Percentiles rank a stretch among this genome's conserved stretches.
Conservation (phyloP, 805 yeast genomes). For the Danielia reshetovae region DNA sequence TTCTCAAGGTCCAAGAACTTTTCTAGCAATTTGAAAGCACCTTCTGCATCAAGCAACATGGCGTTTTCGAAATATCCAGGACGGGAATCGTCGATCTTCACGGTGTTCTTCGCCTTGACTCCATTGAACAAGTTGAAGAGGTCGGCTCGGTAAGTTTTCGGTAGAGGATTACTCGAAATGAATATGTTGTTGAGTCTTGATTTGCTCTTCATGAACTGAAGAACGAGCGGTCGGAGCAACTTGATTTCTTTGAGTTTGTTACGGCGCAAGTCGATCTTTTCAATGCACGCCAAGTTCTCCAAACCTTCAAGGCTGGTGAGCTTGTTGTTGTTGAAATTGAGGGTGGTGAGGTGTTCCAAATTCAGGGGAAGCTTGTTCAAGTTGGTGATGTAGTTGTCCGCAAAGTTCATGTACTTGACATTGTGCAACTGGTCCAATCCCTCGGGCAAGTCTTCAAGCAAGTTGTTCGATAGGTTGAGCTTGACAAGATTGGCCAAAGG, state of each 20-base stretch:
- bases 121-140: conserved; percentile 56
- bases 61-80: conserved; percentile 63
- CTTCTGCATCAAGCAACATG: conserved; percentile 47
- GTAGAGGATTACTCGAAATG: conserved; percentile 39
- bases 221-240: conserved; percentile 32
- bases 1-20: conserved; percentile 24
- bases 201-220: conserved; percentile 27
- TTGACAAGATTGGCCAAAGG: conserved; percentile 40
- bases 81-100: conserved; percentile 55
- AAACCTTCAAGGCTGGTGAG: conserved; percentile 40
- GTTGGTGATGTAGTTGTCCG: conserved; percentile 38
- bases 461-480: conserved; percentile 55
- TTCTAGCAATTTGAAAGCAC: conserved; percentile 41
- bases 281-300: conserved; percentile 39
- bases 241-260: conserved; percentile 37
- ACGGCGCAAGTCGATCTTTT: conserved; percentile 51
- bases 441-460: conserved; percentile 47
- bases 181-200: conserved; percentile 38
- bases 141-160: conserved; percentile 49
- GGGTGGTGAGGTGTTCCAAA: conserved; percentile 35
- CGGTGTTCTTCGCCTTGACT: conserved; percentile 40
- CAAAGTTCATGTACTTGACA: conserved; percentile 43
- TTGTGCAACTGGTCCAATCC: conserved; percentile 47
- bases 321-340: conserved; percentile 50
- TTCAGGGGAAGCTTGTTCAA: conserved; percentile 32